Evolutionary conservation across 2,329 filamentous ascomycete genomes (phyloP), one percentile per base, ranked within the genome.

Genomic region (Emericellopsis atlantica): DNA sequence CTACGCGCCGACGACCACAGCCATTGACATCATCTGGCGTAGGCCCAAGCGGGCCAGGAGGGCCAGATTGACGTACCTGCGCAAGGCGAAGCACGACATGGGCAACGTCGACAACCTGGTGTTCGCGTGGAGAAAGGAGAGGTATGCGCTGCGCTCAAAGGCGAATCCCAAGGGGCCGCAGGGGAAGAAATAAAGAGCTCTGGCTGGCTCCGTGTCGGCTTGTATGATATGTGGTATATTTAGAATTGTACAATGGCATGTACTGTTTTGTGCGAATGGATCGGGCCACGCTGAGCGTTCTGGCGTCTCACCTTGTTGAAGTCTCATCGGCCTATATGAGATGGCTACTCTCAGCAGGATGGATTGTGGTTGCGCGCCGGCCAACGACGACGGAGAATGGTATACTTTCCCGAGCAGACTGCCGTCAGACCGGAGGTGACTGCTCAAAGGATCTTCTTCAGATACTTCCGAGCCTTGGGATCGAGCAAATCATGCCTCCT

Each of bases 1-100:
- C 44, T 96, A 92, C 69, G 85, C 79, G 56, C 90, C 90, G 45
- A 83, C 85, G 56, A 82, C 96, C 26, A 79, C 84, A 57, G 86
- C 85, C 48, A 87, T 98, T 54, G 90, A 98, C 65, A 82, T 98
- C 52, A 84, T 96, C 61, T 86, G 94, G 76, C 72, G 90, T 52
- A 74, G 78, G 48, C 73, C 76, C 55, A 92, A 88, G 81, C 77
- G 87, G 60, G 86, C 87, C 49, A 81, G 89, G 58, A 77, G 92
- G 54, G 90, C 89, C 22, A 74, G 87, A 50, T 69, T 98, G 60
- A 94, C 85, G 54, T 96, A 90, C 62, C 84, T 98, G 83, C 76
- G 89, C 57, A 70, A 89, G 69, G 78, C 84, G 44, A 83, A 81
- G 64, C 88, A 95, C 62, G 88, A 95, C 63, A 77, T 87, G 65